Conservation (phyloP, 225 moss, liverwort and hornwort genomes). For the Physcomitrium patens region DNA sequence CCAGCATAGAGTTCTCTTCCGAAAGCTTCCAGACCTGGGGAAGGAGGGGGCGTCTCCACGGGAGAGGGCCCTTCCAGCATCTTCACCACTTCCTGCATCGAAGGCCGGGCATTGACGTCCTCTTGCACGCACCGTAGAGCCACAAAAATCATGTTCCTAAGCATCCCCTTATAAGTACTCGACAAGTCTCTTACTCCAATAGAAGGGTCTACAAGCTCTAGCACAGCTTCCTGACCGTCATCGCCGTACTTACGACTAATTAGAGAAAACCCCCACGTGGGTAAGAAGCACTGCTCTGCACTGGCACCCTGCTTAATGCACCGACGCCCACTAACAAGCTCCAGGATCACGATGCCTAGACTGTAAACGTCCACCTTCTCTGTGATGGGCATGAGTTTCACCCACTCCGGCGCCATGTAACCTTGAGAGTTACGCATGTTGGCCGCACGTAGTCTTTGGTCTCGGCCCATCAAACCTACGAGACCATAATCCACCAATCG, state of each 20-base stretch:
- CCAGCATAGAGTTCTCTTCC: constrained; percentile 17
- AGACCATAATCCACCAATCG: constrained; percentile 55
- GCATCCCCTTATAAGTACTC: constrained; percentile 30
- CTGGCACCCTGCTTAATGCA: constrained; percentile 24
- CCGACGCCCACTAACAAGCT: constrained; percentile 37
- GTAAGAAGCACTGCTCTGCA: constrained; percentile 21
- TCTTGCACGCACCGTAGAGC: constrained; percentile 54
- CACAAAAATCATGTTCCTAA: constrained; percentile 37
- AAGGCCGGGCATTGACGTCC: constrained; percentile 38
- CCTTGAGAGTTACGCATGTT: constrained; percentile 47
- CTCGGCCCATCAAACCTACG: constrained; percentile 35
- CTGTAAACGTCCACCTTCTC: constrained; percentile 60
- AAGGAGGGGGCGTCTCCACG: constrained; percentile 8
- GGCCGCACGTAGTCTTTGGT: constrained; percentile 36
- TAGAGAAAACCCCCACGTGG: constrained; percentile 28
- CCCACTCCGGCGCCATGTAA: constrained; percentile 59
- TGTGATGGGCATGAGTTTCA: constrained; percentile 33
- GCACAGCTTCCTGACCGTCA: constrained; percentile 2
- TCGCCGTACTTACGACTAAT: background rate
- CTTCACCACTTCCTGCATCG: constrained; percentile 41
- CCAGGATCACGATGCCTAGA: constrained; percentile 58
- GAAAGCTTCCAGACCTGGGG: constrained; percentile 5
- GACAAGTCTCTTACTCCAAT: constrained; percentile 24
- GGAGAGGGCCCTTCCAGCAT: constrained; percentile 43
- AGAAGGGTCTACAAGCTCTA: constrained; percentile 39